These are phyloP conservation scores for Fusarium stilboides DNA, from an alignment of 2,329 filamentous ascomycete genomes.

Conservation along the genomic window DNA sequence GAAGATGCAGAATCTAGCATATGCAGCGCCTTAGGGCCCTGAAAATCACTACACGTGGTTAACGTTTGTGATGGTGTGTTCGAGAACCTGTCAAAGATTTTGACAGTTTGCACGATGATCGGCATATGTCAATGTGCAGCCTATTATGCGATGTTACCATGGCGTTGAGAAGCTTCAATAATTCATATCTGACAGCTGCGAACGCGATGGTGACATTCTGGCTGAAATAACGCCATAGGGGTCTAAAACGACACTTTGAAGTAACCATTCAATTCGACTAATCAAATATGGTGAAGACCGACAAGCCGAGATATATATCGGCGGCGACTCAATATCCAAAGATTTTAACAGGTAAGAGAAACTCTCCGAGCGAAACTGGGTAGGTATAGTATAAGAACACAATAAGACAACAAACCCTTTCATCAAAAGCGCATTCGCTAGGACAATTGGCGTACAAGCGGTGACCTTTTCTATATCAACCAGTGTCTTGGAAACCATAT, in stretches of 20 bases:
- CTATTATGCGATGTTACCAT: neutral
- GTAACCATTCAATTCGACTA: fast-evolving
- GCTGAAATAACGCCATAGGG: conserved; percentile 6
- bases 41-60: conserved; percentile 1
- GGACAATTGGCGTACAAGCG: no score
- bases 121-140: neutral
- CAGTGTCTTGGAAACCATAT: no score
- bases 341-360: no score
- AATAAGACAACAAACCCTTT: no score
- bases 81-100: neutral
- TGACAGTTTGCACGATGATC: neutral
- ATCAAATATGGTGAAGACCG: neutral
- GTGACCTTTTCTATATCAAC: no score
- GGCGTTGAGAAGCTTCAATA: neutral
- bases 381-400: no score
- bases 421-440: no score
- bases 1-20: conserved; percentile 24
- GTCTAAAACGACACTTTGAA: neutral
- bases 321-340: no score
- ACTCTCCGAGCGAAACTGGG: no score
- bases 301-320: no score
- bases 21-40: neutral
- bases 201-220: neutral
- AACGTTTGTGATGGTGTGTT: neutral
- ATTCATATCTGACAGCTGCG: neutral